phyloP scores from a whole-genome alignment of 148 eudicot species.

The Amaranthus palmeri region DNA sequence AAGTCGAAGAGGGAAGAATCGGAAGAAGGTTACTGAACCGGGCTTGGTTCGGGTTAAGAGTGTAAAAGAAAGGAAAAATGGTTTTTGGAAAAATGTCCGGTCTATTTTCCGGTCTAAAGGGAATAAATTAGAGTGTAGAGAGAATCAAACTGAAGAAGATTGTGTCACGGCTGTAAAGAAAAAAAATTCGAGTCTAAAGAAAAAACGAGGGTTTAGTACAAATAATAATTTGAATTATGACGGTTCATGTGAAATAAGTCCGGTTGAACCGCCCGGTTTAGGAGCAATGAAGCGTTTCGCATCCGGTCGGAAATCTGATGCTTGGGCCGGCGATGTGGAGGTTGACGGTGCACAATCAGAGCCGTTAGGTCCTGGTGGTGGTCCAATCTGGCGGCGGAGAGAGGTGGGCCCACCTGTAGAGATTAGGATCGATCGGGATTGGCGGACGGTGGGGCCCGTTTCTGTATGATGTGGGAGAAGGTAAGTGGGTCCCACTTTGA shows the following conservation, averaged over 20 bases:
- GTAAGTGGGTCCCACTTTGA: conserved; percentile 15
- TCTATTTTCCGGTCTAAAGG: conserved; percentile 36
- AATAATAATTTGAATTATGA: neutral
- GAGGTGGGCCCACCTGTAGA: conserved; percentile 16
- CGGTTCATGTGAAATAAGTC: neutral
- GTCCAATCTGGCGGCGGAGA: conserved; percentile 24
- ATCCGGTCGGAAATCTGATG: conserved; percentile 61
- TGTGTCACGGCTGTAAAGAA: conserved; percentile 3
- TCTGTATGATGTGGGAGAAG: conserved; percentile 11
- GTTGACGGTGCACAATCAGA: conserved; percentile 26
- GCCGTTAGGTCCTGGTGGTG: conserved; percentile 23
- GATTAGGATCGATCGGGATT: conserved; percentile 20
- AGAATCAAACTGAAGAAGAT: neutral
- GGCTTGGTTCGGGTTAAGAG: conserved; percentile 10
- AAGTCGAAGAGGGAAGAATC: conserved; percentile 31
- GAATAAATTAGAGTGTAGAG: neutral
- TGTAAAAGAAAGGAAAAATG: conserved; percentile 21
- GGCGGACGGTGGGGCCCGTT: conserved; percentile 21
- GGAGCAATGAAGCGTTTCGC: conserved; percentile 63
- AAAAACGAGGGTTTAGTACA: conserved; percentile 17
- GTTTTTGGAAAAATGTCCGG: conserved; percentile 36
- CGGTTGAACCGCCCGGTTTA: conserved; percentile 43
- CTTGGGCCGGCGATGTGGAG: conserved; percentile 44
- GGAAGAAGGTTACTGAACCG: conserved; percentile 14
- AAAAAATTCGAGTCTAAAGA: conserved; percentile 17